A percentile compares a stretch with the other conserved stretches of the same genome.
Evolutionary conservation across 2,329 filamentous ascomycete genomes (phyloP).

Genomic region (Fusarium pseudonygamai): DNA sequence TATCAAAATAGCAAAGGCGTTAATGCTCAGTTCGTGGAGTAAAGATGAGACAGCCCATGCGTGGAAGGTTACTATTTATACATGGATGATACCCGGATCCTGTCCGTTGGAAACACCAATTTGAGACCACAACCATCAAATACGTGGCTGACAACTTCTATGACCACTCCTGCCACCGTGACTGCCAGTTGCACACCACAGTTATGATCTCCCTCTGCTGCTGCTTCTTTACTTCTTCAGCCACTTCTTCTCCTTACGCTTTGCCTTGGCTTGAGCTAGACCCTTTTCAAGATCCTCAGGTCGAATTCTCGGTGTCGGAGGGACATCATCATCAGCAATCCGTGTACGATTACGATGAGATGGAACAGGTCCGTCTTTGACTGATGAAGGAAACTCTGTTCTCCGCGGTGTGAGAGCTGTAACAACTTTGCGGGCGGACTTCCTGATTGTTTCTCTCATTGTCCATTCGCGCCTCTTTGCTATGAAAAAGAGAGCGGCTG

Average conservation of each 20-base stretch:
- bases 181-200: neutral
- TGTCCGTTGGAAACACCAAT: constrained; percentile 36
- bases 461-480: constrained; percentile 90
- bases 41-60: constrained; percentile 38
- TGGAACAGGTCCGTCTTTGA: constrained; percentile 54
- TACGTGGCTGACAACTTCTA: neutral
- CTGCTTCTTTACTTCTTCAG: constrained; percentile 22
- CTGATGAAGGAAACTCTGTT: constrained; percentile 67
- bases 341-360: constrained; percentile 53
- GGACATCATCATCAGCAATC: constrained; percentile 63
- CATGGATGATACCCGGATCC: constrained; percentile 46
- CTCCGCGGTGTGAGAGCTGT: constrained; percentile 70
- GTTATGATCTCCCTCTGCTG: neutral
- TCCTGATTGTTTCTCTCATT: constrained; percentile 75
- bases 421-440: constrained; percentile 71
- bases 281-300: constrained; percentile 70
- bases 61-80: constrained; percentile 42
- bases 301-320: constrained; percentile 65
- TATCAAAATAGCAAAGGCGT: constrained; percentile 38
- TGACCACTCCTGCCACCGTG: neutral
- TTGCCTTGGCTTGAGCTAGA: constrained; percentile 50
- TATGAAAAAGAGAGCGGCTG: constrained; percentile 76
- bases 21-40: constrained; percentile 37
- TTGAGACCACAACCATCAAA: constrained; percentile 11
- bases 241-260: constrained; percentile 47